Evolutionary conservation across 176 grass and related monocot species (phyloP).

Genomic region (Hsuehochloa calcarea): DNA sequence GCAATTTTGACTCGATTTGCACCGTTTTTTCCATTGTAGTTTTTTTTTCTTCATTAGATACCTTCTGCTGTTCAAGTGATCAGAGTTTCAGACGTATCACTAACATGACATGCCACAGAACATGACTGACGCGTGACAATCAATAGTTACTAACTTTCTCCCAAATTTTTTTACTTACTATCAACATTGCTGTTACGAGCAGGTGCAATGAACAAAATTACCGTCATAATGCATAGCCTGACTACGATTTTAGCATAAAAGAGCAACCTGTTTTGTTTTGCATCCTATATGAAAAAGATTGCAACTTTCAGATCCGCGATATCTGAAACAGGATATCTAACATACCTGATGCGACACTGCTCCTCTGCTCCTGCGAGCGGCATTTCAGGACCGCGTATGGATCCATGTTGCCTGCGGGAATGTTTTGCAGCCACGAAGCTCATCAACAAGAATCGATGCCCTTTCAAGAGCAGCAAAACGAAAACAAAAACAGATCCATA

Average conservation of each 20-base stretch:
- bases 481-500: not conserved
- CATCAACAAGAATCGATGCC: not conserved
- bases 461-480: not conserved
- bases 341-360: constrained; percentile 57
- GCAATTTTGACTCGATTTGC: not conserved
- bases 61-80: not conserved
- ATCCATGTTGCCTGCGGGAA: constrained; percentile 70
- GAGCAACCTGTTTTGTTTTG: not conserved
- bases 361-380: constrained; percentile 69
- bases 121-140: not conserved
- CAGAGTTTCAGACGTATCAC: not conserved
- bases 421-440: not conserved
- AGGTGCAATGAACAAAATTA: not conserved
- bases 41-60: not conserved
- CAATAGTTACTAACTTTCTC: too few species aligned
- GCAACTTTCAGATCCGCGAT: too few species aligned
- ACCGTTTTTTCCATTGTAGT: not conserved
- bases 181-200: not conserved
- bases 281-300: not conserved
- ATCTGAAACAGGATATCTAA: not conserved
- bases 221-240: not conserved
- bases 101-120: not conserved
- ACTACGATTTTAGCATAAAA: not conserved
- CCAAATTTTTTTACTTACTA: not conserved
- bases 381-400: constrained; percentile 68